Evolutionary conservation across 768 basidiomycete genomes (phyloP).

Genomic region (Chalciporus chontae): DNA sequence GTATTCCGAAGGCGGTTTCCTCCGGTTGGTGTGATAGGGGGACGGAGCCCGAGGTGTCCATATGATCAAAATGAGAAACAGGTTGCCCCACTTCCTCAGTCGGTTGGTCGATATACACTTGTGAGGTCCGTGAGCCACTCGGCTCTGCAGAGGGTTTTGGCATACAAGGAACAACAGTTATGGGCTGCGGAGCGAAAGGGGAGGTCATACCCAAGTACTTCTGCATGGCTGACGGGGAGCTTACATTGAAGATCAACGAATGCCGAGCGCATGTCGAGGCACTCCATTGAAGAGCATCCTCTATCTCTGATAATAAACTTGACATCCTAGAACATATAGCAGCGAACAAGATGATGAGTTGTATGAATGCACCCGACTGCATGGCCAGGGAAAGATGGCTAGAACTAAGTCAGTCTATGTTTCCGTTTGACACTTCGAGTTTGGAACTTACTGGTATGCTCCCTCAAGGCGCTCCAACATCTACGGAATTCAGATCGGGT

Average conservation of each 20-base stretch:
- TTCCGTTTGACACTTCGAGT: background rate
- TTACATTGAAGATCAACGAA: slow-evolving; percentile 32
- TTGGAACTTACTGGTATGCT: slow-evolving; percentile 51
- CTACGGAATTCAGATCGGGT: slow-evolving; percentile 29
- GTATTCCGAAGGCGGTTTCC: background rate
- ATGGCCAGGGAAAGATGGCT: slow-evolving; percentile 64
- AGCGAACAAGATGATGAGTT: slow-evolving; percentile 57
- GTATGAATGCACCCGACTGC: slow-evolving; percentile 72
- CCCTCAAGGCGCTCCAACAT: slow-evolving; percentile 42
- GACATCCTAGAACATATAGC: slow-evolving; percentile 61
- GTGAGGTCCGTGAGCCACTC: background rate
- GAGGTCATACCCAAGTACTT: slow-evolving; percentile 2
- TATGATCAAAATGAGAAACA: slow-evolving; percentile 6
- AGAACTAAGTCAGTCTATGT: background rate
- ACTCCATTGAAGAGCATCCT: slow-evolving; percentile 33
- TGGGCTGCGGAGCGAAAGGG: slow-evolving; percentile 13
- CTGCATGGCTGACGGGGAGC: slow-evolving; percentile 3
- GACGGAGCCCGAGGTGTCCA: background rate
- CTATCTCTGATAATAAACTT: slow-evolving; percentile 42
- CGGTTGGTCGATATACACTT: slow-evolving; percentile 1
- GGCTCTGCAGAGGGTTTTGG: slow-evolving; percentile 1
- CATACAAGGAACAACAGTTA: background rate
- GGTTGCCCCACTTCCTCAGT: slow-evolving; percentile 15
- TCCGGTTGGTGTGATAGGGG: background rate
- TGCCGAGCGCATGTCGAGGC: slow-evolving; percentile 28